Evolutionary conservation across 1,139 yeast species (phyloP).

Genomic region (Debaryomyces singareniensis): DNA sequence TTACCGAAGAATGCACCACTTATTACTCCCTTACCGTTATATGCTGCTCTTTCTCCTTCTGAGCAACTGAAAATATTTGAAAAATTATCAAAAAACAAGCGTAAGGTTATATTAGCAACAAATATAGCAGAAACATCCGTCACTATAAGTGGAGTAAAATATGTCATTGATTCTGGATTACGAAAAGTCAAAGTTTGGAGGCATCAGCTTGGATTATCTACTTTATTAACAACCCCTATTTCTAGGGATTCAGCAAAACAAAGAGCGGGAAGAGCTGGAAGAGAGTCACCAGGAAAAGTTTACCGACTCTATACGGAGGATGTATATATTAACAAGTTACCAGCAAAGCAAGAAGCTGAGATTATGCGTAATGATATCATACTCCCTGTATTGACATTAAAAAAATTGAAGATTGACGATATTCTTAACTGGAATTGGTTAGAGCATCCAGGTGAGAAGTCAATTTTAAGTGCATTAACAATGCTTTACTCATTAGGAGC

Average conservation of each 20-base stretch:
- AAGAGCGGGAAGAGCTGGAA: conserved; percentile 98
- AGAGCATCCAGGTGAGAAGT: conserved; percentile 78
- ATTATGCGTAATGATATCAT: conserved; percentile 82
- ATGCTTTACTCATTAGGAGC: conserved; percentile 79
- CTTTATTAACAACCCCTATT: conserved; percentile 84
- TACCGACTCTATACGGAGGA: conserved; percentile 75
- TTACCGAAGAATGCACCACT: conserved; percentile 72
- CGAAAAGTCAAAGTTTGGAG: conserved; percentile 93
- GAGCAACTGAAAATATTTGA: conserved; percentile 76
- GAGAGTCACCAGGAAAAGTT: conserved; percentile 88
- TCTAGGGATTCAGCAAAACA: conserved; percentile 94
- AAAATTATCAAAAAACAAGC: conserved; percentile 48
- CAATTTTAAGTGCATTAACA: conserved; percentile 70
- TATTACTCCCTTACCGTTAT: conserved; percentile 74
- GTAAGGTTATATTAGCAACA: conserved; percentile 87
- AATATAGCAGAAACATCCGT: conserved; percentile 97
- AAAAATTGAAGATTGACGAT: conserved; percentile 78
- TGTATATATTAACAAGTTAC: conserved; percentile 50
- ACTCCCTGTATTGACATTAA: conserved; percentile 76
- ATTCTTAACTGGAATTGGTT: conserved; percentile 87
- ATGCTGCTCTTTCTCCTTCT: conserved; percentile 86
- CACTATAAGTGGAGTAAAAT: conserved; percentile 92
- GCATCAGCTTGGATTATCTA: conserved; percentile 84
- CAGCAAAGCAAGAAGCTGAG: conserved; percentile 86
- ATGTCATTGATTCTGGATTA: conserved; percentile 87